A percentile compares a stretch with the other conserved stretches of the same genome.
phyloP scores from a whole-genome alignment of 192 early-diverging fungal genomes.

The Podila epigama region DNA sequence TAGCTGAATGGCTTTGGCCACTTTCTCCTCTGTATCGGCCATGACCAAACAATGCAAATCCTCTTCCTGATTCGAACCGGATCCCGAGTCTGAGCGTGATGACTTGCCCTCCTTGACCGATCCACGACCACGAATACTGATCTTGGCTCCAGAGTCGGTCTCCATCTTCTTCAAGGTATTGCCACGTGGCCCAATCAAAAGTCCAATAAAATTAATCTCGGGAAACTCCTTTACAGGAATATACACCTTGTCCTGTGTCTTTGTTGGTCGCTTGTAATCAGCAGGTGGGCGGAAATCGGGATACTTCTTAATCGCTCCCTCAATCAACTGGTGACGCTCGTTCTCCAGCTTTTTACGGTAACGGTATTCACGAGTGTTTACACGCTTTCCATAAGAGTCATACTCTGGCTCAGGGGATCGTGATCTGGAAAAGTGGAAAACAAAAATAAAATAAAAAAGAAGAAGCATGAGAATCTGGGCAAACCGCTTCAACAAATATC shows the following conservation, averaged over 20 bases:
- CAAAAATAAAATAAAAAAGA: no score
- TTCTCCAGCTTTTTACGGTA: constrained; percentile 93
- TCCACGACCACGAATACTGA: constrained; percentile 95
- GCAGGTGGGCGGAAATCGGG: constrained; percentile 88
- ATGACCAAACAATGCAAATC: constrained; percentile 92
- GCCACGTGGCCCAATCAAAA: constrained; percentile 96
- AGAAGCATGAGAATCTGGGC: no score
- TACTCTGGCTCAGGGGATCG: constrained; percentile 95
- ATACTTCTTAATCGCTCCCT: constrained; percentile 76
- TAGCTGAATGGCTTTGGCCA: constrained; percentile 82
- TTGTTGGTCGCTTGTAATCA: constrained; percentile 88
- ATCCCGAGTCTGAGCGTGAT: constrained; percentile 55
- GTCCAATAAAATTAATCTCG: constrained; percentile 97
- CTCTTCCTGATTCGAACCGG: constrained; percentile 70
- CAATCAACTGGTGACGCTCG: constrained; percentile 88
- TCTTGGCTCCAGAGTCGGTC: constrained; percentile 91
- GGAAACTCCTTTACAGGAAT: constrained; percentile 96
- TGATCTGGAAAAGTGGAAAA: no score
- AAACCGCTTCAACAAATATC: no score
- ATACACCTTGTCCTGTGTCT: constrained; percentile 90
- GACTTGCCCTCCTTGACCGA: constrained; percentile 96
- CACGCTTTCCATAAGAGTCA: constrained; percentile 92
- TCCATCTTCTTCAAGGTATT: constrained; percentile 98
- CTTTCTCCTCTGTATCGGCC: constrained; percentile 89
- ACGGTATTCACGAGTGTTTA: constrained; percentile 93